These are phyloP conservation scores for Podospora pseudoanserina DNA, from an alignment of 495 filamentous ascomycete genomes.

Conservation along the genomic window DNA sequence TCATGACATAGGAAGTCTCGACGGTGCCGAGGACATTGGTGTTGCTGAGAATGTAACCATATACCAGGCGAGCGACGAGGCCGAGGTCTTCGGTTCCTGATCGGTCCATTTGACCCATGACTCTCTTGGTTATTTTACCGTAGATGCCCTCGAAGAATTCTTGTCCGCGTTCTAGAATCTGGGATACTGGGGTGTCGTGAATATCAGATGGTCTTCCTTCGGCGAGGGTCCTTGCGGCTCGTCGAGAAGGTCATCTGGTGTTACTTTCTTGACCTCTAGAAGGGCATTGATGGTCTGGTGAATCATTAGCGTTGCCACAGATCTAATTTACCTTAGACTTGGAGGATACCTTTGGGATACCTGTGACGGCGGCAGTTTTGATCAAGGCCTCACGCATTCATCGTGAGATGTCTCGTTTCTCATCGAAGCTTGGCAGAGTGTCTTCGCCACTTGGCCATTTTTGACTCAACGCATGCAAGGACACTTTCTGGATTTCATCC, in stretches of 20 bases:
- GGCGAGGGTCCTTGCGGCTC: slow-evolving; percentile 40
- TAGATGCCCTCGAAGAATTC: slow-evolving; percentile 52
- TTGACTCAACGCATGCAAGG: slow-evolving; percentile 39
- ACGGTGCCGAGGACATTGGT: slow-evolving; percentile 41
- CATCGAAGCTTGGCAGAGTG: slow-evolving; percentile 31
- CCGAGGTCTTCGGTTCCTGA: slow-evolving; percentile 55
- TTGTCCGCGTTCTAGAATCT: slow-evolving; percentile 47
- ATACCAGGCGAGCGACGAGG: slow-evolving; percentile 48
- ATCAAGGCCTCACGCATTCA: slow-evolving; percentile 53
- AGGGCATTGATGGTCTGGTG: slow-evolving; percentile 52
- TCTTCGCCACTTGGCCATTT: slow-evolving; percentile 25
- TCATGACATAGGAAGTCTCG: slow-evolving; percentile 52
- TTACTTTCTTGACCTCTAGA: slow-evolving; percentile 44
- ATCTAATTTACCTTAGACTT: background rate
- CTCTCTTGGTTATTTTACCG: slow-evolving; percentile 48
- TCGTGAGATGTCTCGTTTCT: slow-evolving; percentile 43
- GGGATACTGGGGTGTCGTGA: slow-evolving; percentile 32
- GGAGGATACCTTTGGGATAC: slow-evolving; percentile 48
- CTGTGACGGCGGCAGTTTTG: slow-evolving; percentile 49
- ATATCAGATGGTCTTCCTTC: slow-evolving; percentile 37
- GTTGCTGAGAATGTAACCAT: slow-evolving; percentile 52
- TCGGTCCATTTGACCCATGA: slow-evolving; percentile 52
- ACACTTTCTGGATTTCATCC: slow-evolving; percentile 51
- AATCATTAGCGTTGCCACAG: background rate
- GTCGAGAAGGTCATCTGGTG: slow-evolving; percentile 46